These are phyloP conservation scores for Paratinospora sagittata DNA, from an alignment of 164 flowering plant genomes.

Conservation along the genomic window DNA sequence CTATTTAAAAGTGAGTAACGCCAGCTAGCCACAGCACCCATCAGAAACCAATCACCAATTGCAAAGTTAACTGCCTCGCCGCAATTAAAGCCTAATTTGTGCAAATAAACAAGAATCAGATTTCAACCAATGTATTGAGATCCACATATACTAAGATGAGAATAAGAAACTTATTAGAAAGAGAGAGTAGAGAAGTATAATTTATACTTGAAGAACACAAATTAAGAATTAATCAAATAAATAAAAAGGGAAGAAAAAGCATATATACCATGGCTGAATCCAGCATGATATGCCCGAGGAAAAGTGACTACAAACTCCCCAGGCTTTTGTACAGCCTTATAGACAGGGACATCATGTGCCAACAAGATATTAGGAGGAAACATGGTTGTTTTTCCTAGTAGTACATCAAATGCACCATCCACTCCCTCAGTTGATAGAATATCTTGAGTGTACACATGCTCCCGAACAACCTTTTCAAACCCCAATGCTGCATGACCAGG, in stretches of 20 bases:
- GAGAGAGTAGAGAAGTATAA: background rate
- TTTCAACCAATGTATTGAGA: background rate
- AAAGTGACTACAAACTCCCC: constrained; percentile 92
- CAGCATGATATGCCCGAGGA: constrained; percentile 97
- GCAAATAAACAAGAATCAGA: constrained; percentile 6
- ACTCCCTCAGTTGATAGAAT: constrained; percentile 69
- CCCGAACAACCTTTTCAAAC: constrained; percentile 87
- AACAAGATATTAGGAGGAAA: constrained; percentile 86
- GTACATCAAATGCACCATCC: constrained; percentile 91
- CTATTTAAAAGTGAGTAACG: constrained; percentile 83
- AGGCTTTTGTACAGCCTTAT: constrained; percentile 88
- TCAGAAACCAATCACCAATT: constrained; percentile 86
- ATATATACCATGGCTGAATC: constrained; percentile 93
- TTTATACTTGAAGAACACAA: background rate
- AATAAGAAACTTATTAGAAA: background rate
- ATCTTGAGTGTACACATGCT: constrained; percentile 65
- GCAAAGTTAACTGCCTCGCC: constrained; percentile 99
- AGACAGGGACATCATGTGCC: constrained; percentile 77
- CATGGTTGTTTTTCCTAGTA: constrained; percentile 90
- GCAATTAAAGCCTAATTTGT: constrained; percentile 81
- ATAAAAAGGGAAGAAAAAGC: background rate
- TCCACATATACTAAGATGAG: background rate
- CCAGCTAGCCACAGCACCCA: constrained; percentile 83
- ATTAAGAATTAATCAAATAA: background rate
- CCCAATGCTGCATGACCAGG: constrained; percentile 85